A percentile compares a stretch with the other conserved stretches of the same genome.
Evolutionary conservation across 768 basidiomycete species (phyloP).

Genomic region (Steccherinum ochraceum): DNA sequence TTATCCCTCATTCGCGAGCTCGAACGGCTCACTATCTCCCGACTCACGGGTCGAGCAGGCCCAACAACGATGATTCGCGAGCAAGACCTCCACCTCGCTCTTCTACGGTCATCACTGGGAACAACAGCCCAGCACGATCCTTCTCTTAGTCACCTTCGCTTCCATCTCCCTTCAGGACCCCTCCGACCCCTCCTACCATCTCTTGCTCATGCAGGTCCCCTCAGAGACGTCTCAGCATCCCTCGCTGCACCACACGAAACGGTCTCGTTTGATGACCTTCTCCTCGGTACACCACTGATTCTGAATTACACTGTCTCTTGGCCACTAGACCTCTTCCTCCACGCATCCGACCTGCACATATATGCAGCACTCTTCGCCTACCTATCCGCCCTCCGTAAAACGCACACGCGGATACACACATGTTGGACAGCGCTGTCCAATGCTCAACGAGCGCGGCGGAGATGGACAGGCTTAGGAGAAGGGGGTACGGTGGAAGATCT

Average conservation of each 20-base stretch:
- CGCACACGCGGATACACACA: conserved; percentile 70
- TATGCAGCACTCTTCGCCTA: conserved; percentile 80
- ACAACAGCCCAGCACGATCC: conserved; percentile 85
- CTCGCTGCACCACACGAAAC: conserved; percentile 31
- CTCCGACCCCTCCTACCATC: conserved; percentile 76
- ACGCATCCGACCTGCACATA: conserved; percentile 61
- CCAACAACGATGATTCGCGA: conserved; percentile 77
- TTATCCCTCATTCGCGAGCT: conserved; percentile 82
- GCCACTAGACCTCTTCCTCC: conserved; percentile 88
- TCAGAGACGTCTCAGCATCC: conserved; percentile 34
- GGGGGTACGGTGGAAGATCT: conserved; percentile 75
- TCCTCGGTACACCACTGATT: conserved; percentile 73
- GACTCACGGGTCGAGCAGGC: conserved; percentile 61
- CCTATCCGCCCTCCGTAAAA: conserved; percentile 77
- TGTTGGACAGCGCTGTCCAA: conserved; percentile 87
- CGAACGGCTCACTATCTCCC: conserved; percentile 74
- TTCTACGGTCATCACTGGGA: conserved; percentile 83
- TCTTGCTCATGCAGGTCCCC: conserved; percentile 30
- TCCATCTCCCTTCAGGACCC: conserved; percentile 76
- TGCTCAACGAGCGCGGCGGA: conserved; percentile 73
- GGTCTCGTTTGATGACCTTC: conserved; percentile 60
- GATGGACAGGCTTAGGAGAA: conserved; percentile 85
- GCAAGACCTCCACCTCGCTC: conserved; percentile 81
- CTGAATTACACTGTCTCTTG: conserved; percentile 71
- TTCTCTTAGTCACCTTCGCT: conserved; percentile 64